Conservation (phyloP, 768 basidiomycete species). For the Mycena rosella region DNA sequence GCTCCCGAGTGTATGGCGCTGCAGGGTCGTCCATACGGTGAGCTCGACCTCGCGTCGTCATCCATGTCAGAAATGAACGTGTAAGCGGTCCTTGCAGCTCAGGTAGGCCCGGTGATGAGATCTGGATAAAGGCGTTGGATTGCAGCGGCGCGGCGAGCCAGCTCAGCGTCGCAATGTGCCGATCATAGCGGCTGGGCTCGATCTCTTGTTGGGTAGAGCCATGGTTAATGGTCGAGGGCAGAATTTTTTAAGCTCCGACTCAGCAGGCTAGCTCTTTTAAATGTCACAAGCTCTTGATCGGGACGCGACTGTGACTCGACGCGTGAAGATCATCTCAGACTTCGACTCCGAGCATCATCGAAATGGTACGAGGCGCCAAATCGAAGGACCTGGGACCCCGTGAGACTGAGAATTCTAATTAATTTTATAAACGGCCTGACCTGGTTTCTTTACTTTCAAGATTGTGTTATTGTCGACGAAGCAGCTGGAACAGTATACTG, state of each 20-base stretch:
- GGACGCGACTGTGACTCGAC: not conserved
- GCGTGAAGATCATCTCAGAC: not conserved
- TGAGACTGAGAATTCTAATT: not conserved
- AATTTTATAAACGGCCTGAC: not conserved
- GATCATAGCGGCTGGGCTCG: too few species aligned
- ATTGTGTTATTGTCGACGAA: not conserved
- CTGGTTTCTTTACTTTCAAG: not conserved
- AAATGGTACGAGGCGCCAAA: constrained; percentile 8
- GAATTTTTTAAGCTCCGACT: not conserved
- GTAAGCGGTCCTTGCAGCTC: not conserved
- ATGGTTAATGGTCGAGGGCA: not conserved
- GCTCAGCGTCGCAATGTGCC: too few species aligned
- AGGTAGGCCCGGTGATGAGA: too few species aligned
- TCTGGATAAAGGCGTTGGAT: too few species aligned
- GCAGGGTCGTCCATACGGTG: not conserved
- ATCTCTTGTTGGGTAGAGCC: too few species aligned
- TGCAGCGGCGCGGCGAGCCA: too few species aligned
- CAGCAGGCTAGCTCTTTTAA: not conserved
- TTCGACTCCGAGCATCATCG: not conserved
- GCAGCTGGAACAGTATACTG: not conserved
- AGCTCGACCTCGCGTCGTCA: not conserved
- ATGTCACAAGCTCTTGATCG: constrained; percentile 5
- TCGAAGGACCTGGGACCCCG: constrained; percentile 2
- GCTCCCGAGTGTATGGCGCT: constrained; percentile 3
- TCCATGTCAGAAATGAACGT: not conserved